Conservation (phyloP, 2,329 filamentous ascomycete species). For the Rosellinia necatrix region DNA sequence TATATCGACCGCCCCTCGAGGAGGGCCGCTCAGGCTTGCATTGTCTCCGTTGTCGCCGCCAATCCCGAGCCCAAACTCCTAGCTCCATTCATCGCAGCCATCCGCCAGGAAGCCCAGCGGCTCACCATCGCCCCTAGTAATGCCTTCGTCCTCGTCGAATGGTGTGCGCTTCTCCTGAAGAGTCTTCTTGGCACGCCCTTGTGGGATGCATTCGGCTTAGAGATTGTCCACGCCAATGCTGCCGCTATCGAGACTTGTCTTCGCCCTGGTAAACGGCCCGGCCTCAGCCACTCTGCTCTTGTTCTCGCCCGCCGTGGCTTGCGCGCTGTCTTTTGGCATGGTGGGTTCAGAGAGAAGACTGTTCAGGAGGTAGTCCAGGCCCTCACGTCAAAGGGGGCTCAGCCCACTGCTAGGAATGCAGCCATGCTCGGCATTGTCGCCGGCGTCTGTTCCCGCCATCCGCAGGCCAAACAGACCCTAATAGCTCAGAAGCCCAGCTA, state of each 20-base stretch:
- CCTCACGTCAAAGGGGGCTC: conserved; percentile 70
- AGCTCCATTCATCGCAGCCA: conserved; percentile 65
- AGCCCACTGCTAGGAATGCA: conserved; percentile 71
- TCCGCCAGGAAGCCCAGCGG: conserved; percentile 77
- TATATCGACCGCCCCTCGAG: conserved; percentile 87
- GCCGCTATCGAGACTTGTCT: conserved; percentile 79
- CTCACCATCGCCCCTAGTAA: conserved; percentile 75
- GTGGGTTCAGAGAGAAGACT: conserved; percentile 61
- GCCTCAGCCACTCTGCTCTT: conserved; percentile 73
- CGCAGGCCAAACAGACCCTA: conserved; percentile 64
- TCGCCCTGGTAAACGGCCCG: conserved; percentile 64
- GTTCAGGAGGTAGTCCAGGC: conserved; percentile 66
- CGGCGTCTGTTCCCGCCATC: conserved; percentile 79
- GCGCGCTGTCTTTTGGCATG: conserved; percentile 69
- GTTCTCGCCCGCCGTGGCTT: conserved; percentile 80
- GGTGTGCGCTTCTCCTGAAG: conserved; percentile 81
- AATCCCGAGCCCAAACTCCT: conserved; percentile 62
- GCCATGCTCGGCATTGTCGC: conserved; percentile 83
- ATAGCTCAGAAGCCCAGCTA: conserved; percentile 71
- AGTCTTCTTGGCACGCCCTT: conserved; percentile 64
- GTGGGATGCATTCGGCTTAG: conserved; percentile 68
- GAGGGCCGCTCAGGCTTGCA: conserved; percentile 79
- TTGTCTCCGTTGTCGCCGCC: conserved; percentile 68
- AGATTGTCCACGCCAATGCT: conserved; percentile 71
- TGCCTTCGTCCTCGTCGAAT: conserved; percentile 88